Base-by-base conservation (phyloP, 163 green algal species). In the Scenedesmus sp. region DNA sequence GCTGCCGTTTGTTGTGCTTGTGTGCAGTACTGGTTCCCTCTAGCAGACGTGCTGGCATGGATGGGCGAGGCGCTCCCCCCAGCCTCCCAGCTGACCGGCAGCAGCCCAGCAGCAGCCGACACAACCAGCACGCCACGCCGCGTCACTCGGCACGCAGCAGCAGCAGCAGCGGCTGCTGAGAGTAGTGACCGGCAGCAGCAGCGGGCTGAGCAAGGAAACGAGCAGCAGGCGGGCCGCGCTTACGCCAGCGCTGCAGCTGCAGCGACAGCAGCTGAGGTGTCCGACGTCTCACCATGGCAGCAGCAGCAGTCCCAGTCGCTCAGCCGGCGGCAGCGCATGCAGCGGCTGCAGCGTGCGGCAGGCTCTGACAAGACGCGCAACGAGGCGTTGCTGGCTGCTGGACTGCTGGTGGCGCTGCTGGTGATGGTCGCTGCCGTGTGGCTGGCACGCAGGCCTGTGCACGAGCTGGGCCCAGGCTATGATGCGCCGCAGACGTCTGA, bases 11-110 rank as follows among this genome's bases (percentile, higher is more conserved):
- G n/a, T n/a, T n/a, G n/a, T n/a, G n/a, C n/a, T 5, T 5, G 0
- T 20, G 33, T 68, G 84, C 84, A 89, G 84, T 89, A 89, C 42
- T 89, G 84, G 84, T 89, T 89, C 33, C 84, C 84, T 4, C 20
- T 83, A 18, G 65, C 37, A 9, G 84, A 83, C 22, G 84, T 89
- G 37, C 43, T 82, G 9, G 35, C 70, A 26, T 89, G 84, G 84
- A 65, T 81, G 61, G 26, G 37, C 35, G 73, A 35, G 6, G 7
- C 12, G 18, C 9, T 4, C 26, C 37, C 84, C 61, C 2, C 37
- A 33, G 73, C 73, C 16, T 20, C 12, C 2, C 73, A 33, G 73
- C 65, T 40, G 30, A 76, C 30, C 7, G 7, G 1, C 30, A 76
- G 30, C 65, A 76, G 65, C 65, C 65, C 65, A 10, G 65, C 65